A percentile compares a stretch with the other conserved stretches of the same genome.
Conservation (phyloP, 2,329 filamentous ascomycete genomes). For the Sporothrix brasiliensis region DNA sequence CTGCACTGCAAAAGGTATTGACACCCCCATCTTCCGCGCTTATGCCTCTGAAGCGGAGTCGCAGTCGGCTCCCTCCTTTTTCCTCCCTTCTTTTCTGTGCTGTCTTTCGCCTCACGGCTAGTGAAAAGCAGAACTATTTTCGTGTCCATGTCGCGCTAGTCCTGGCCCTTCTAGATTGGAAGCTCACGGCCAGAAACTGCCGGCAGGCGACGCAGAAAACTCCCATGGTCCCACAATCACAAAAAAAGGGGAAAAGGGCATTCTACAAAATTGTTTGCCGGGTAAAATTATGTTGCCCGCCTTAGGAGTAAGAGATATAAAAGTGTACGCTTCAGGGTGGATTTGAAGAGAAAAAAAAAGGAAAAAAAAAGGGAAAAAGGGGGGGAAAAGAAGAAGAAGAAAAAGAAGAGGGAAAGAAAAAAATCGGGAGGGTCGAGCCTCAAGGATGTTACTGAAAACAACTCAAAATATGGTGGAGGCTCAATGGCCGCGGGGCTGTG, state of each 20-base stretch:
- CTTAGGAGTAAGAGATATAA: too few relatives aligned
- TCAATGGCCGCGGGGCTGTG: conserved; percentile 27
- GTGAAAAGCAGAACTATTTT: not conserved
- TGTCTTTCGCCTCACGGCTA: not conserved
- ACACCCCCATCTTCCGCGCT: conserved; percentile 21
- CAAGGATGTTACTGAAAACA: not conserved
- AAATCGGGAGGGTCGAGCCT: conserved; percentile 4
- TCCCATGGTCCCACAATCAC: not conserved
- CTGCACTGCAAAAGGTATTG: not conserved
- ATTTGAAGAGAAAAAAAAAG: too few relatives aligned
- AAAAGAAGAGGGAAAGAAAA: not conserved
- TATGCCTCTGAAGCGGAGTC: conserved; percentile 28
- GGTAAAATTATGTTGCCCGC: not conserved
- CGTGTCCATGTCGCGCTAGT: not conserved
- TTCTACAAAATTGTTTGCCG: not conserved
- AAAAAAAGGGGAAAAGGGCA: not conserved
- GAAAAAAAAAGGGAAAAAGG: not conserved
- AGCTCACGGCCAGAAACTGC: conserved; percentile 12
- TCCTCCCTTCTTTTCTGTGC: conserved; percentile 23
- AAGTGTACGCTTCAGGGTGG: too few relatives aligned
- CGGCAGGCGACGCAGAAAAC: conserved; percentile 15
- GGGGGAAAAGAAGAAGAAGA: too few relatives aligned
- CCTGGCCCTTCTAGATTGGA: not conserved
- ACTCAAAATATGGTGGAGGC: conserved; percentile 18
- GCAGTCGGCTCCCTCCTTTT: conserved; percentile 32